phyloP scores from a whole-genome alignment of 371 early-diverging fungal species.

The Mucor velutinosus region DNA sequence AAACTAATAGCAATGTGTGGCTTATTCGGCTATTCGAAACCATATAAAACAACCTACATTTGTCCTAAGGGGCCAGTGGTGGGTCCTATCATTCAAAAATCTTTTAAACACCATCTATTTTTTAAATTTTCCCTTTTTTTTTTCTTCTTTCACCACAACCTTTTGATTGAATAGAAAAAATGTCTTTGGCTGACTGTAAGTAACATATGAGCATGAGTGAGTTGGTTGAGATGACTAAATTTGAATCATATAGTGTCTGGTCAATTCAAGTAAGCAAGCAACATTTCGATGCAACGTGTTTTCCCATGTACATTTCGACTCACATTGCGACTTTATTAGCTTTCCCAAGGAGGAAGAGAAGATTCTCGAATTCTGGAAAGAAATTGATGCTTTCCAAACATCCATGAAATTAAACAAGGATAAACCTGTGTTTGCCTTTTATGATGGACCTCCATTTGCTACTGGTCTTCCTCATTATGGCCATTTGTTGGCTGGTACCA shows the following conservation, averaged over 20 bases:
- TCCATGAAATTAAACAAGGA: slow-evolving; percentile 93
- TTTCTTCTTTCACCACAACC: slow-evolving; percentile 4
- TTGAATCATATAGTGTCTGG: slow-evolving; percentile 40
- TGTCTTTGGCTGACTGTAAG: slow-evolving; percentile 56
- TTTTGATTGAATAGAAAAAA: slow-evolving; percentile 12
- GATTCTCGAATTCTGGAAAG: slow-evolving; percentile 95
- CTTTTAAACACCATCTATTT: neutral
- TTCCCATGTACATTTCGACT: neutral
- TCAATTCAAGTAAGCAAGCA: slow-evolving; percentile 54
- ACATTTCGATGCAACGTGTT: neutral
- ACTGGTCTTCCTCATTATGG: slow-evolving; percentile 99
- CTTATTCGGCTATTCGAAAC: neutral
- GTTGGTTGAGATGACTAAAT: neutral
- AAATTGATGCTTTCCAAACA: slow-evolving; percentile 97
- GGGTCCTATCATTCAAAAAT: neutral
- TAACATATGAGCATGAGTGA: neutral
- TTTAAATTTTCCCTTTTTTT: neutral
- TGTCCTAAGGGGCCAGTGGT: neutral
- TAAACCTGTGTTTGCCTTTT: slow-evolving; percentile 90
- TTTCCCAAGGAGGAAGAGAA: slow-evolving; percentile 97
- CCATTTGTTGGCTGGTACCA: slow-evolving; percentile 99
- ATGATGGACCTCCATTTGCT: slow-evolving; percentile 99
- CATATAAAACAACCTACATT: neutral
- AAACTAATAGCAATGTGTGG: neutral
- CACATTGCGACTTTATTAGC: slow-evolving; percentile 45